Evolutionary conservation across 2,329 filamentous ascomycete genomes (phyloP).

Genomic region (Akanthomyces lecanii): DNA sequence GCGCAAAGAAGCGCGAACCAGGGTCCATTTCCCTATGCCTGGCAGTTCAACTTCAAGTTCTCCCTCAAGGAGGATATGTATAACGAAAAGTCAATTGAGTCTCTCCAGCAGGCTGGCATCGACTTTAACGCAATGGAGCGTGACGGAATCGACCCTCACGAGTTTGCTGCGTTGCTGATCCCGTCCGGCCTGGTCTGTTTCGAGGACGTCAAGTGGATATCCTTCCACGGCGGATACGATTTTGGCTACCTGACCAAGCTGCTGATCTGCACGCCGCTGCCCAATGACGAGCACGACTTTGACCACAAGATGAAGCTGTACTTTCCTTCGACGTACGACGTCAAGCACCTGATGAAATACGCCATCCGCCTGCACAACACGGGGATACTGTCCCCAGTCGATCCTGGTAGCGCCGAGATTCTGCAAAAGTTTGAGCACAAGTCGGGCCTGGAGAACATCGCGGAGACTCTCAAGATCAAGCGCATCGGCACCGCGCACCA

Average conservation of each 20-base stretch:
- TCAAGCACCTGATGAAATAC: slow-evolving; percentile 95
- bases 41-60: slow-evolving; percentile 99
- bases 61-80: slow-evolving; percentile 96
- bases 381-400: slow-evolving; percentile 58
- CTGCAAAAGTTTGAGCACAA: slow-evolving; percentile 84
- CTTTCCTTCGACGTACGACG: slow-evolving; percentile 91
- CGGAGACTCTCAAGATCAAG: slow-evolving; percentile 87
- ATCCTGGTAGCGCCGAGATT: slow-evolving; percentile 65
- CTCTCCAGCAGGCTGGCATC: slow-evolving; percentile 85
- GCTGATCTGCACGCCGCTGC: slow-evolving; percentile 75
- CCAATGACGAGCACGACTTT: slow-evolving; percentile 86
- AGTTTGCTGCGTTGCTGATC: slow-evolving; percentile 86
- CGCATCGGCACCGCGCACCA: slow-evolving; percentile 85
- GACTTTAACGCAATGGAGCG: slow-evolving; percentile 81
- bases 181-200: slow-evolving; percentile 87
- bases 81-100: slow-evolving; percentile 89
- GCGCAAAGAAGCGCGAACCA: slow-evolving; percentile 38
- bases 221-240: slow-evolving; percentile 96
- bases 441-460: slow-evolving; percentile 87
- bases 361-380: slow-evolving; percentile 67
- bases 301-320: slow-evolving; percentile 84
- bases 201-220: slow-evolving; percentile 90
- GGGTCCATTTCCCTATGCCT: slow-evolving; percentile 73
- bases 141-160: slow-evolving; percentile 83
- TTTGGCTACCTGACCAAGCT: slow-evolving; percentile 97